These are phyloP conservation scores for Galeopsis tetrahit DNA, from an alignment of 257 asterid genomes.

Conservation along the genomic window DNA sequence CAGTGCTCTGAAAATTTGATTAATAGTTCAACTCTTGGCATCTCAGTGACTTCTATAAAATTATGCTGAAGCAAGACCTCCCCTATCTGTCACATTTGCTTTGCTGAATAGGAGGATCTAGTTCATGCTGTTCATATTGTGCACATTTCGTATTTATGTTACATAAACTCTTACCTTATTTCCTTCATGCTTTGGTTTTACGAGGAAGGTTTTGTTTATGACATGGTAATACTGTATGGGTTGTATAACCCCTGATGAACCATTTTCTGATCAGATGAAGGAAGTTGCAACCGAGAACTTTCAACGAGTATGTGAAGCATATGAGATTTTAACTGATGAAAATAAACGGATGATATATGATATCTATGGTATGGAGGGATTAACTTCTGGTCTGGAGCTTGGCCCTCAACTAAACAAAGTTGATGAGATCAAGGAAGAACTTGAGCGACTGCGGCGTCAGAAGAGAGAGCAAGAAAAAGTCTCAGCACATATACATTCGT, in stretches of 20 bases:
- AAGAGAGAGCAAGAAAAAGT: conserved; percentile 71
- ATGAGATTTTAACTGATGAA: conserved; percentile 87
- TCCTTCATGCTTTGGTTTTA: conserved; percentile 12
- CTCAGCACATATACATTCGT: conserved; percentile 62
- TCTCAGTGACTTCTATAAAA: neutral
- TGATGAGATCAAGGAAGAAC: conserved; percentile 92
- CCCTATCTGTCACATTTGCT: neutral
- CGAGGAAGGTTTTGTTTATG: conserved; percentile 23
- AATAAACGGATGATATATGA: conserved; percentile 80
- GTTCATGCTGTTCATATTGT: neutral
- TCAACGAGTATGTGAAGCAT: conserved; percentile 95
- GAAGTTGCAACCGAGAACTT: conserved; percentile 95
- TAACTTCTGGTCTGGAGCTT: conserved; percentile 91
- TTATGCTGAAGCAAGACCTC: conserved; percentile 16
- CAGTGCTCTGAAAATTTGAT: neutral
- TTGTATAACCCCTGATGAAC: conserved; percentile 20
- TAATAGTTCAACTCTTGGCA: neutral
- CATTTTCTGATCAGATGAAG: conserved; percentile 70
- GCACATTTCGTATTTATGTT: conserved; percentile 21
- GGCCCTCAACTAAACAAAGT: conserved; percentile 79
- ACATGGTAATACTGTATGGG: conserved; percentile 17
- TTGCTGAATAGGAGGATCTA: neutral
- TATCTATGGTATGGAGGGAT: conserved; percentile 97
- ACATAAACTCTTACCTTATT: conserved; percentile 5
- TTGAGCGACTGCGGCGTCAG: conserved; percentile 74